Percentiles rank a stretch among this genome's conserved stretches.
Evolutionary conservation across 139 green algal genomes (phyloP).

Genomic region (Pedinophyceae sp.): DNA sequence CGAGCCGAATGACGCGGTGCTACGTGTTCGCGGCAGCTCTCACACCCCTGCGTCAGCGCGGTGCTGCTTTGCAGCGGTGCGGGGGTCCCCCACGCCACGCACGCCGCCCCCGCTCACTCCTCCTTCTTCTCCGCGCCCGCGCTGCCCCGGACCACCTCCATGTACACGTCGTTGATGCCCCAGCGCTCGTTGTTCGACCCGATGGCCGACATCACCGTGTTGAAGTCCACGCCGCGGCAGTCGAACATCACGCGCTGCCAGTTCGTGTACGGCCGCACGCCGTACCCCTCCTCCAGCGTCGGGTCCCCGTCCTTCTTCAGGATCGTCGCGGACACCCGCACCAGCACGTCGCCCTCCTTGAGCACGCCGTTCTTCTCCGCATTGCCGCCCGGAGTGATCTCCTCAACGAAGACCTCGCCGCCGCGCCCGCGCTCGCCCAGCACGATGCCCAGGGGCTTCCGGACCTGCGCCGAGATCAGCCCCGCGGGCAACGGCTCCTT

Average conservation of each 20-base stretch:
- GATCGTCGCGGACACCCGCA: neutral
- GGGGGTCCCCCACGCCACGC: too few species aligned
- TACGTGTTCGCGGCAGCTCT: too few species aligned
- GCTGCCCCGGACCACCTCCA: neutral
- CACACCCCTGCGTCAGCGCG: too few species aligned
- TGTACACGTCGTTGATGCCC: neutral
- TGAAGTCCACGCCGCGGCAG: neutral
- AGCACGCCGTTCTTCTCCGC: slow-evolving; percentile 12
- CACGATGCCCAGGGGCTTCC: neutral
- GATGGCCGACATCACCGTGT: neutral
- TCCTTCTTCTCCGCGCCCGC: neutral
- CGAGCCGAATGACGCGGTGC: too few species aligned
- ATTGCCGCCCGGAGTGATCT: slow-evolving; percentile 14
- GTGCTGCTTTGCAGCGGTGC: too few species aligned
- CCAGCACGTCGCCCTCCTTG: slow-evolving; percentile 16
- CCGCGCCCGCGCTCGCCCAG: neutral
- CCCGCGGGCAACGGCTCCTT: too few species aligned
- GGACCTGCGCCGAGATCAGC: too few species aligned
- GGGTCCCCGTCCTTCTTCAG: neutral
- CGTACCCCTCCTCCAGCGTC: neutral
- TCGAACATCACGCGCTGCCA: neutral
- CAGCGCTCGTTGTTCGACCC: neutral
- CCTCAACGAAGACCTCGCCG: slow-evolving; percentile 16
- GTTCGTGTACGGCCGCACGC: neutral
- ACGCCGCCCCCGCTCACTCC: too few species aligned